Conservation (phyloP, 768 basidiomycete species). For the Mycena venus region DNA sequence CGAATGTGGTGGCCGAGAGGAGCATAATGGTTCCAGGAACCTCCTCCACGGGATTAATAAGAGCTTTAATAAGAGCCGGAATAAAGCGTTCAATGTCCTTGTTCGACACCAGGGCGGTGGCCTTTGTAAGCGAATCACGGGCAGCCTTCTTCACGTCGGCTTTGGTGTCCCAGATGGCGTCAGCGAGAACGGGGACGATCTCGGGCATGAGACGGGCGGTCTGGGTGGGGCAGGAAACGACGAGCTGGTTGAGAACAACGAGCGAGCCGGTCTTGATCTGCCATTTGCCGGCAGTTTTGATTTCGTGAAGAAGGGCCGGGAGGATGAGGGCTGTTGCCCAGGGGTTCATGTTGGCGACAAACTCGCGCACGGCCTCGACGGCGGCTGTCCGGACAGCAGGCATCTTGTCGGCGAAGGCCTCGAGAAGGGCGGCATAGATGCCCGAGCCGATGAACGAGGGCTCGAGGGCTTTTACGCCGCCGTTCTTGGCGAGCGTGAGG, state of each 20-base stretch:
- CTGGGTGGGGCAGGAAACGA: constrained; percentile 84
- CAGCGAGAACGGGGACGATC: constrained; percentile 93
- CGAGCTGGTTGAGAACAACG: constrained; percentile 87
- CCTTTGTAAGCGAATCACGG: constrained; percentile 93
- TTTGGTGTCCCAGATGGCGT: constrained; percentile 99
- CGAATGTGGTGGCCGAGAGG: constrained; percentile 98
- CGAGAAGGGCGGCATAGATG: constrained; percentile 88
- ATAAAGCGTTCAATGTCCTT: constrained; percentile 98
- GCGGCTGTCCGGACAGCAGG: constrained; percentile 89
- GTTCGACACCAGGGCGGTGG: constrained; percentile 95
- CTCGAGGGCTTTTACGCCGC: constrained; percentile 86
- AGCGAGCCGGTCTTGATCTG: constrained; percentile 94
- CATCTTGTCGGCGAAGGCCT: constrained; percentile 96
- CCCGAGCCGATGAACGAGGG: constrained; percentile 90
- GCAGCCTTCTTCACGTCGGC: constrained; percentile 99
- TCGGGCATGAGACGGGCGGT: constrained; percentile 93
- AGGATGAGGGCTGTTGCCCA: constrained; percentile 90
- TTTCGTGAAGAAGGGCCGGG: constrained; percentile 90
- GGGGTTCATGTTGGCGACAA: constrained; percentile 84
- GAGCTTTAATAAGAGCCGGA: constrained; percentile 96
- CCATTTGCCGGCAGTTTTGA: constrained; percentile 98
- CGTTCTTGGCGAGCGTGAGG: constrained; percentile 72
- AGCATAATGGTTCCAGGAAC: constrained; percentile 94
- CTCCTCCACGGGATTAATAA: constrained; percentile 99
- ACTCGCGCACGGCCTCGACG: constrained; percentile 83